Evolutionary conservation across 306 rosid species (phyloP), one percentile per base, ranked within the genome.

Genomic region (Corylus avellana): DNA sequence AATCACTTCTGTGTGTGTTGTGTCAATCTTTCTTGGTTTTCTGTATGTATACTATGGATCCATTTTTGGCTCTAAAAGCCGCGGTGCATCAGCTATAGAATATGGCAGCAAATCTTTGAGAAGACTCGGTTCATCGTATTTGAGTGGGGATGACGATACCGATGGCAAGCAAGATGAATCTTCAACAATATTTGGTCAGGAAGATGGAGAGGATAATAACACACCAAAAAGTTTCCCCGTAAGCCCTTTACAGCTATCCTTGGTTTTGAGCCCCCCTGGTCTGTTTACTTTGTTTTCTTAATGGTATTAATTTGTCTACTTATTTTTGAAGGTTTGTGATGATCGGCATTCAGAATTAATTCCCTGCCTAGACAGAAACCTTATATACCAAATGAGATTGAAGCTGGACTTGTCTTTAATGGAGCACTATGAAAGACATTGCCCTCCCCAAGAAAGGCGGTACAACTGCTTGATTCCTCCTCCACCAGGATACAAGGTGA

Each of bases 381-480:
- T 93, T 81, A 93, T 93, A 74, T 93, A 90, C 70, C 97, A 95
- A 81, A 82, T 91, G 93, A 89, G 98, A 87, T 82, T 91, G 93
- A 95, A 95, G 84, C 87, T 93, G 78, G 97, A 95, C 86, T 86
- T 90, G 75, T 85, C 98, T 81, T 51, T 93, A 84, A 95, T 95
- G 98, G 98, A 93, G 81, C 99, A 95, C 82, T 95, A 95, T 70
- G 98, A 95, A 78, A 88, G 97, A 76, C 99, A 95, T 78, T 93
- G 99, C 82, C 97, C 97, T 80, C 88, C 92, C 74, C 82, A 87
- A 7, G 98, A 93, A 85, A 86, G 98, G 86, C 92, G 89, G 64
- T 95, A 75, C 88, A 93, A 93, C 79, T 95, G 99, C 86, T 89
- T 95, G 92, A 93, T 95, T 87, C 99, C 97, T 81, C 99, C 99